A percentile compares a stretch with the other conserved stretches of the same genome.
Evolutionary conservation across 805 yeast genomes (phyloP).

Genomic region (Schwanniomyces pseudopolymorphus): DNA sequence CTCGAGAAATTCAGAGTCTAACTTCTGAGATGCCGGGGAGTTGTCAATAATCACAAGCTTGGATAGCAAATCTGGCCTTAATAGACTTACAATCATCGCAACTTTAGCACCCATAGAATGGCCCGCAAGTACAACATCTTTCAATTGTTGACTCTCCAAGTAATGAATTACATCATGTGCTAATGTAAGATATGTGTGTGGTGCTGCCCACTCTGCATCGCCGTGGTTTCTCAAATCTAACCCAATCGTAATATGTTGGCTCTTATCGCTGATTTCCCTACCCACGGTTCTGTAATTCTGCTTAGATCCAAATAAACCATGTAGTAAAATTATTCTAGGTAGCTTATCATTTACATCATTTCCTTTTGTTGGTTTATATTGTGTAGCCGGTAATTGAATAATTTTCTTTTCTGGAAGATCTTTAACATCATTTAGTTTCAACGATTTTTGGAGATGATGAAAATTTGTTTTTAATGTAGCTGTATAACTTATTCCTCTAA

Average conservation of each 20-base stretch:
- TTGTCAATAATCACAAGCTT: constrained; percentile 51
- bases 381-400: constrained; percentile 7
- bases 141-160: constrained; percentile 21
- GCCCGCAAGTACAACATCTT: constrained; percentile 36
- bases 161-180: constrained; percentile 42
- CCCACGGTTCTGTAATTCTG: constrained; percentile 43
- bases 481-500: background rate
- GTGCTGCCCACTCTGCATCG: constrained; percentile 40
- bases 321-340: constrained; percentile 46
- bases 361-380: constrained; percentile 9
- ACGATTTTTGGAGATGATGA: background rate
- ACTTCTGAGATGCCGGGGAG: constrained; percentile 39
- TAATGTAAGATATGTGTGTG: constrained; percentile 45
- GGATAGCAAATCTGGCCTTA: constrained; percentile 37
- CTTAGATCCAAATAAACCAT: constrained; percentile 55
- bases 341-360: constrained; percentile 2
- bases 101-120: constrained; percentile 66
- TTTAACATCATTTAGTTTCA: background rate
- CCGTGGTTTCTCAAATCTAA: constrained; percentile 62
- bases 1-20: constrained; percentile 32
- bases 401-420: constrained; percentile 3
- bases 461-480: background rate
- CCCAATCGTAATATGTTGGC: constrained; percentile 37
- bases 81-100: constrained; percentile 46
- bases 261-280: constrained; percentile 26